Percentiles rank a stretch among this genome's conserved stretches.
Evolutionary conservation across 2,329 filamentous ascomycete genomes (phyloP).

Genomic region (Emmonsia crescens): DNA sequence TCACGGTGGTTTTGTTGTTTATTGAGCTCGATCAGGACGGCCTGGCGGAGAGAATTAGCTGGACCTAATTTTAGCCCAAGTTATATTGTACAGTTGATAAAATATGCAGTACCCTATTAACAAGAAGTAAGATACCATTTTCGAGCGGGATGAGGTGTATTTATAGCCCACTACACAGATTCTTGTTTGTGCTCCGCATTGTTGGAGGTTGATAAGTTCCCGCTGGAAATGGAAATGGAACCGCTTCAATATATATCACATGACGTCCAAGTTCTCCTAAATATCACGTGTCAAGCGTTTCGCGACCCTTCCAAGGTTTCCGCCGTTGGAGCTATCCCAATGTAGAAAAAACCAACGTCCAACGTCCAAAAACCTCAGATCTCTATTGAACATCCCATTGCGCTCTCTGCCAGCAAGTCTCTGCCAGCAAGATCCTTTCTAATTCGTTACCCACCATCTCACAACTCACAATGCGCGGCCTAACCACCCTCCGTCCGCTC

Average conservation of each 20-base stretch:
- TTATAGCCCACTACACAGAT: not conserved
- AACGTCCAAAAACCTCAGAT: not conserved
- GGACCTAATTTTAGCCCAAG: not conserved
- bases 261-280: not conserved
- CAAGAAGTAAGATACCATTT: not conserved
- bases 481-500: slow-evolving; percentile 42
- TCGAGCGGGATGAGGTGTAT: not conserved
- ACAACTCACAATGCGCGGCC: slow-evolving; percentile 28
- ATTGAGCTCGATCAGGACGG: not conserved
- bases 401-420: not conserved
- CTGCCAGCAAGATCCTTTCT: not conserved
- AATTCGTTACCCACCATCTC: not conserved
- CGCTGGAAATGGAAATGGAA: no score
- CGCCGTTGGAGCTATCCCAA: not conserved
- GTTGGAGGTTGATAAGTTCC: not conserved
- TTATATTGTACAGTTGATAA: not conserved
- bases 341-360: not conserved
- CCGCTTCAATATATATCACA: not conserved
- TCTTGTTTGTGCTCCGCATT: not conserved
- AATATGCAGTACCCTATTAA: not conserved
- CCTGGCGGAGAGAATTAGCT: not conserved
- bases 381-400: not conserved
- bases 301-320: no score
- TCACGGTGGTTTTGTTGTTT: not conserved
- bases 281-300: not conserved